A percentile compares a stretch with the other conserved stretches of the same genome.
Evolutionary conservation across 805 yeast species (phyloP).

Genomic region (Kazachstania taianensis): DNA sequence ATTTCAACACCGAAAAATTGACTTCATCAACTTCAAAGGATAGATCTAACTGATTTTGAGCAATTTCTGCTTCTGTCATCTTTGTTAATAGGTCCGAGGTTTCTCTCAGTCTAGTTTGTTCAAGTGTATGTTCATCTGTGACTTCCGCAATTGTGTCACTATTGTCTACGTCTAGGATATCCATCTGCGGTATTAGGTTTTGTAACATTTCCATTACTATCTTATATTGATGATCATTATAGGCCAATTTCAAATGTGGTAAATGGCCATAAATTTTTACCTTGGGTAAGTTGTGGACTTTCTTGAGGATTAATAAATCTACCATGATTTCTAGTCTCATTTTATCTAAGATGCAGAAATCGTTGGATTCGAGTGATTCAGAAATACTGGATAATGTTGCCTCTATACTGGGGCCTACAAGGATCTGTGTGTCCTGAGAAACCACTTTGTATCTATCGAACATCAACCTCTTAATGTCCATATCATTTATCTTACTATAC

Average conservation of each 20-base stretch:
- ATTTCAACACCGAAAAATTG: slow-evolving; percentile 52
- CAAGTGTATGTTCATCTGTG: slow-evolving; percentile 11
- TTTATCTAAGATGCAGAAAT: slow-evolving; percentile 60
- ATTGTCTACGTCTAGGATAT: background rate
- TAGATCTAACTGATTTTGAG: slow-evolving; percentile 64
- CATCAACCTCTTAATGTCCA: slow-evolving; percentile 62
- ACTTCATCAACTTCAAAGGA: slow-evolving; percentile 58
- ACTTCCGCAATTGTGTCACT: background rate
- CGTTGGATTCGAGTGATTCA: slow-evolving; percentile 27
- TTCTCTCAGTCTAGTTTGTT: slow-evolving; percentile 20
- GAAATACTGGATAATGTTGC: slow-evolving; percentile 69
- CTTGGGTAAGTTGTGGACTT: slow-evolving; percentile 62
- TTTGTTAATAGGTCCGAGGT: slow-evolving; percentile 26
- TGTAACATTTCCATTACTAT: slow-evolving; percentile 72
- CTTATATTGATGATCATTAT: slow-evolving; percentile 87
- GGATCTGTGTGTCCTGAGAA: slow-evolving; percentile 76
- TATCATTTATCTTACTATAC: slow-evolving; percentile 46
- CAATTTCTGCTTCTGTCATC: slow-evolving; percentile 34
- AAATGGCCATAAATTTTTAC: slow-evolving; percentile 67
- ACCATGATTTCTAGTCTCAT: slow-evolving; percentile 62
- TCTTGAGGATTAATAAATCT: slow-evolving; percentile 79
- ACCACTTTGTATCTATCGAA: slow-evolving; percentile 76
- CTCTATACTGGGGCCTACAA: slow-evolving; percentile 75
- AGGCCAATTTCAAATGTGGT: slow-evolving; percentile 57
- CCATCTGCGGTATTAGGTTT: slow-evolving; percentile 28